Conservation (phyloP, 306 rosid genomes). For the Glycine soja region DNA sequence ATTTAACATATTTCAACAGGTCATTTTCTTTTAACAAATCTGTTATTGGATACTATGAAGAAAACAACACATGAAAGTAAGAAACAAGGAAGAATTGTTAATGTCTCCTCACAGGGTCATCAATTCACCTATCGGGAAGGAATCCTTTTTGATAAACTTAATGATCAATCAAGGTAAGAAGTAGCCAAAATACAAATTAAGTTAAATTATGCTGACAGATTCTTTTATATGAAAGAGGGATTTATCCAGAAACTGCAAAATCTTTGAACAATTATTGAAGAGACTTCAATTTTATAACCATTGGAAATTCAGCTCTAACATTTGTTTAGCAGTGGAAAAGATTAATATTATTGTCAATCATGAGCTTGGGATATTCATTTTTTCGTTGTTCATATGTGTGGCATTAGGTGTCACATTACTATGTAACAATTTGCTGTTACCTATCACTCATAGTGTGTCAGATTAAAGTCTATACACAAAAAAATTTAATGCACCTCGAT, state of each 20-base stretch:
- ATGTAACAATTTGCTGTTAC: background rate
- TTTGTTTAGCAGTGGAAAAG: background rate
- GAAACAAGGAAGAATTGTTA: conserved; percentile 9
- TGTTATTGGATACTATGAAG: conserved; percentile 16
- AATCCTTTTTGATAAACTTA: conserved; percentile 12
- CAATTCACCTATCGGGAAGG: background rate
- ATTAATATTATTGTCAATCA: background rate
- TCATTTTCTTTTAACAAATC: conserved; percentile 21
- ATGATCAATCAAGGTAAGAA: conserved; percentile 24
- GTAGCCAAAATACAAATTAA: background rate
- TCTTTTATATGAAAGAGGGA: background rate
- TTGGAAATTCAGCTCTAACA: background rate
- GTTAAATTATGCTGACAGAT: background rate
- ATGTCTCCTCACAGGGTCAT: background rate
- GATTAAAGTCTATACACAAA: conserved; percentile 1
- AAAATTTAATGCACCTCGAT: background rate
- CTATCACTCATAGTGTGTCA: background rate
- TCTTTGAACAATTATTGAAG: background rate
- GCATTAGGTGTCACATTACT: conserved; percentile 5
- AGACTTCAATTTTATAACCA: background rate
- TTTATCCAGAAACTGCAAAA: background rate
- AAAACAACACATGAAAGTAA: conserved; percentile 7
- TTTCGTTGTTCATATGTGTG: background rate
- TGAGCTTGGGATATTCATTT: background rate
- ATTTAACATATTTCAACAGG: too few relatives aligned